These are phyloP conservation scores for Magnolia sinica DNA, from an alignment of 164 flowering plant genomes.

Conservation along the genomic window DNA sequence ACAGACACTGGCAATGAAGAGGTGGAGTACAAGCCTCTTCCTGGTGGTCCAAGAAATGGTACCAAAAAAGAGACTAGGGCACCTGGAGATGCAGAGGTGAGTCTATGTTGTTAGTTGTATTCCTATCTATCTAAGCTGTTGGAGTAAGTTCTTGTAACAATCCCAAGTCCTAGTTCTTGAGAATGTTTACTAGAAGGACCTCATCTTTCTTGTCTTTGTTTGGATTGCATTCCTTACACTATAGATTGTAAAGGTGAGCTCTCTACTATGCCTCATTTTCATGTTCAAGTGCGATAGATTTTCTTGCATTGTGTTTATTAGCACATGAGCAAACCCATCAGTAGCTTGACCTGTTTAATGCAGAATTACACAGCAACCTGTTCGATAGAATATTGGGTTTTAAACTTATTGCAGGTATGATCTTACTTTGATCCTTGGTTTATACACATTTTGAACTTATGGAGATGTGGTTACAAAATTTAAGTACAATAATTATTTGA, in stretches of 20 bases:
- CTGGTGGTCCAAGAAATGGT: conserved; percentile 44
- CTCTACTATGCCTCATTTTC: not conserved
- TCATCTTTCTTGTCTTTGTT: conserved; percentile 68
- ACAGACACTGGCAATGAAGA: conserved; percentile 11
- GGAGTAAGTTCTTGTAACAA: not conserved
- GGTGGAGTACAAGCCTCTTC: conserved; percentile 68
- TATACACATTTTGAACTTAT: too few relatives aligned
- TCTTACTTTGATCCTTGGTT: not conserved
- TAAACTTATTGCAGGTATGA: conserved; percentile 32
- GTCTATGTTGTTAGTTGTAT: too few relatives aligned
- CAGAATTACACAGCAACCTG: conserved; percentile 45
- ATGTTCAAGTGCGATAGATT: too few relatives aligned
- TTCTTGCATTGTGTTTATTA: not conserved
- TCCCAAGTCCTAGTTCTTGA: conserved; percentile 56
- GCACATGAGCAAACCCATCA: too few relatives aligned
- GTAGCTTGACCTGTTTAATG: not conserved
- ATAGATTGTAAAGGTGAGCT: conserved; percentile 66
- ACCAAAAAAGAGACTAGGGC: conserved; percentile 21
- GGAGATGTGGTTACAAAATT: too few relatives aligned
- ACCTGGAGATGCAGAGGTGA: conserved; percentile 41
- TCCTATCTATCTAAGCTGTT: conserved; percentile 5
- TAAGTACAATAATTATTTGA: too few relatives aligned
- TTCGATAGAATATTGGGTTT: conserved; percentile 33
- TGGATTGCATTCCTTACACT: conserved; percentile 81
- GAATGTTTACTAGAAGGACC: conserved; percentile 84